phyloP scores from a whole-genome alignment of 257 asterid species.

The Datura wrightii region DNA sequence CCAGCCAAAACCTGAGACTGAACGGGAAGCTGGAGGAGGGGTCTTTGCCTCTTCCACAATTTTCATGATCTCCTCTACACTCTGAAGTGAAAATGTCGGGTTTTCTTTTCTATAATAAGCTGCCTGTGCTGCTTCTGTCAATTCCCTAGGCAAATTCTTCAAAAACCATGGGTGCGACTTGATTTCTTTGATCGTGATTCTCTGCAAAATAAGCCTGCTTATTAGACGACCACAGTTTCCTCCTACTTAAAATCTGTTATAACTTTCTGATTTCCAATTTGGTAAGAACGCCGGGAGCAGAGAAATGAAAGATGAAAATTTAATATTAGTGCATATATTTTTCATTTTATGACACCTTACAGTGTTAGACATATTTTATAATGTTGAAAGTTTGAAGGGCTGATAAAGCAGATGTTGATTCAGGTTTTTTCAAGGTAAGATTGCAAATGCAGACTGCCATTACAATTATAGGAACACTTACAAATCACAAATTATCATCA shows the following conservation, averaged over 20 bases:
- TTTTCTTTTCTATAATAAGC: constrained; percentile 63
- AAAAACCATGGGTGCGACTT: constrained; percentile 83
- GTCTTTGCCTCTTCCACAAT: constrained; percentile 76
- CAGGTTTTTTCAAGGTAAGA: background rate
- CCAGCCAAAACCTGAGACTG: constrained; percentile 75
- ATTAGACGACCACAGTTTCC: constrained; percentile 4
- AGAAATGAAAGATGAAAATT: background rate
- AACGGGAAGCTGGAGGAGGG: constrained; percentile 64
- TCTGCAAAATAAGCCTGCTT: constrained; percentile 49
- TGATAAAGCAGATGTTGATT: background rate
- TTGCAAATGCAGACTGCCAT: background rate
- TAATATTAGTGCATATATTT: background rate
- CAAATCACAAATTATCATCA: background rate
- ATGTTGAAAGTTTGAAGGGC: background rate
- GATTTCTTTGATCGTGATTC: constrained; percentile 67
- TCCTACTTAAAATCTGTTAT: background rate
- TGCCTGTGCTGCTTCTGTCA: constrained; percentile 74
- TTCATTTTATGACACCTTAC: background rate
- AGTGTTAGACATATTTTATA: background rate
- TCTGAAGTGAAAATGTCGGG: constrained; percentile 70
- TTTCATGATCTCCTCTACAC: constrained; percentile 70
- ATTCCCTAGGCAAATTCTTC: constrained; percentile 80
- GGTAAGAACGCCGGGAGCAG: background rate
- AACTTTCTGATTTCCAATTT: background rate
- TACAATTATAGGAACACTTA: background rate